Evolutionary conservation across 495 filamentous ascomycete genomes (phyloP).

Genomic region (Stereocaulon alpinum): DNA sequence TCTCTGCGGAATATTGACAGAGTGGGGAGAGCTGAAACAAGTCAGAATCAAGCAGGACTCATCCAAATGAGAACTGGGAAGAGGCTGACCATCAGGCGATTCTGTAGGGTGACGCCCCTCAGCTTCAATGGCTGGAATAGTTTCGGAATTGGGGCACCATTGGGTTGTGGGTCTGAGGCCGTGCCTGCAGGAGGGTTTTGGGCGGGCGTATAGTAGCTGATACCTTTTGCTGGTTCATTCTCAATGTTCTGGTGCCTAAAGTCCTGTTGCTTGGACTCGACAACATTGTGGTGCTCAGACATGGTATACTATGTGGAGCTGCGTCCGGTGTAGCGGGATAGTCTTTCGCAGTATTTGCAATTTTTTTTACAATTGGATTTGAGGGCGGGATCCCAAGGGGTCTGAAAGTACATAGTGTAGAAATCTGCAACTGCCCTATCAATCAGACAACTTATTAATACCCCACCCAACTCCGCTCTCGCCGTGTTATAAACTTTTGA

Average conservation of each 20-base stretch:
- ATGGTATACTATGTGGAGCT: background rate
- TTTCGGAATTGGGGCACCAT: constrained; percentile 49
- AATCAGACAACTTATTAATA: no score
- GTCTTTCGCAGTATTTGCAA: background rate
- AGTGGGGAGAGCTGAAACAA: constrained; percentile 40
- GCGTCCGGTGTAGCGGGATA: background rate
- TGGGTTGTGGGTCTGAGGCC: constrained; percentile 48
- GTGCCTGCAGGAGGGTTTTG: constrained; percentile 57
- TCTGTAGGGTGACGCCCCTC: constrained; percentile 48
- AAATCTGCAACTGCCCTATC: no score
- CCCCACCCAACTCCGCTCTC: no score
- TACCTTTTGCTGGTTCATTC: constrained; percentile 37
- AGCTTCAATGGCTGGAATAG: constrained; percentile 58
- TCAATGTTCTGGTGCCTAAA: constrained; percentile 23
- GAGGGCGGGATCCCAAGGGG: no score
- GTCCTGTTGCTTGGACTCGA: constrained; percentile 20
- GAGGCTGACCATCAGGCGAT: constrained; percentile 45
- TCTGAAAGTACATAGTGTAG: no score
- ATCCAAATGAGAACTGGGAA: background rate
- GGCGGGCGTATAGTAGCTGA: constrained; percentile 59
- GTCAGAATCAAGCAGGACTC: background rate
- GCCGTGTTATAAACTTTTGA: no score
- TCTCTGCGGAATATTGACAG: constrained; percentile 59
- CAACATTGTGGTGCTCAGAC: constrained; percentile 20
- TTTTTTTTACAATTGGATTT: background rate